Evolutionary conservation across 2,329 filamentous ascomycete genomes (phyloP).

Genomic region (Colletotrichum sp.): DNA sequence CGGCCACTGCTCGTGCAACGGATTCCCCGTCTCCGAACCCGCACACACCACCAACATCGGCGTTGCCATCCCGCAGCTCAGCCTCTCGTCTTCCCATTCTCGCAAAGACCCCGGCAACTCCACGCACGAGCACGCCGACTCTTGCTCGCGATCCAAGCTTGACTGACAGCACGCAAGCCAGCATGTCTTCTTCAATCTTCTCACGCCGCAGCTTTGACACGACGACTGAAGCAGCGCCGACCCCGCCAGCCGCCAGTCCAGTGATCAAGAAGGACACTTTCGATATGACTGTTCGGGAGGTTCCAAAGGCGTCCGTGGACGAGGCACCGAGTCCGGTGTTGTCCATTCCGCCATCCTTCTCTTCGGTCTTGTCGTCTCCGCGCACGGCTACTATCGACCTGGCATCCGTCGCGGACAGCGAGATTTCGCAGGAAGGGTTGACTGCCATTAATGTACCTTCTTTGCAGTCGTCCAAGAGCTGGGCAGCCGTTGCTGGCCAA

Average conservation of each 20-base stretch:
- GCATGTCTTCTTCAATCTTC: slow-evolving; percentile 46
- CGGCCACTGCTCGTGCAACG: slow-evolving; percentile 24
- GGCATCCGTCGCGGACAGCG: slow-evolving; percentile 1
- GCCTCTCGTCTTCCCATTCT: slow-evolving; percentile 41
- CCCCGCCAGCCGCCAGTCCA: slow-evolving; percentile 34
- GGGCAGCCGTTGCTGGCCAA: slow-evolving; percentile 41
- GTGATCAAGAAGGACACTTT: slow-evolving; percentile 22
- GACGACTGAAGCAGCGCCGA: slow-evolving; percentile 25
- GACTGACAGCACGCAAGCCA: slow-evolving; percentile 39
- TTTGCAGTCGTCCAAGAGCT: slow-evolving; percentile 40
- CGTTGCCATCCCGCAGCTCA: slow-evolving; percentile 37
- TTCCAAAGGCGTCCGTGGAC: too few species aligned
- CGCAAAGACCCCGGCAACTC: slow-evolving; percentile 33
- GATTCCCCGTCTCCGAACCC: slow-evolving; percentile 26
- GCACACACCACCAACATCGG: slow-evolving; percentile 25
- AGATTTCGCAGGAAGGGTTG: neutral
- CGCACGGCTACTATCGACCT: slow-evolving; percentile 20
- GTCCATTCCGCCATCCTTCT: slow-evolving; percentile 29
- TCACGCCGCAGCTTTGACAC: slow-evolving; percentile 40
- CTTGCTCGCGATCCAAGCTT: slow-evolving; percentile 39
- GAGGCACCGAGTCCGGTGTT: slow-evolving; percentile 27
- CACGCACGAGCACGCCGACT: slow-evolving; percentile 38
- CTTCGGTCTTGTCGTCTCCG: slow-evolving; percentile 33
- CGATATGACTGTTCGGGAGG: neutral
- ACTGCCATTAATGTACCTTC: slow-evolving; percentile 31